Evolutionary conservation across 1,284 basidiomycete genomes (phyloP), one percentile per base, ranked within the genome.

Genomic region (Trametes polyzona): DNA sequence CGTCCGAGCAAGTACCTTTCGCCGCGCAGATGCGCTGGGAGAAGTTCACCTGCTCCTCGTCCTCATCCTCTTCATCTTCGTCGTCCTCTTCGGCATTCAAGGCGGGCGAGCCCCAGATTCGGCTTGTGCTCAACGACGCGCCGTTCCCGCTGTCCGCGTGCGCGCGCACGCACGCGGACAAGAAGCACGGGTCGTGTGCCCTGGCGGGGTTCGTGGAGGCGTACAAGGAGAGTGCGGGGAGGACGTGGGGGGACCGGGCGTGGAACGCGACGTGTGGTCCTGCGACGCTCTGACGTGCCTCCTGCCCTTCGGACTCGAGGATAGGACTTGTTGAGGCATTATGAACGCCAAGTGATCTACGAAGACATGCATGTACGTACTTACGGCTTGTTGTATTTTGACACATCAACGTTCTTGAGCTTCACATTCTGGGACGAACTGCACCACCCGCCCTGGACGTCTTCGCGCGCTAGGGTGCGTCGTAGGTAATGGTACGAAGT

Each of bases 21-120:
- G 76, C 66, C 6, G 75, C 79, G 33, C 72, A 73, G 61, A 80
- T 79, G 79, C 66, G 76, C 40, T 82, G 75, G 76, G 76, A 80
- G 65, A 75, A 68, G 58, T 76, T 80, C 61, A 67, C 65, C 1
- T 82, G 78, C 67, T 42, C 65, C 32, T 63, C 67, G 14, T 74
- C 72, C 65, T n/a, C n/a, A n/a, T n/a, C n/a, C n/a, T n/a, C n/a
- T n/a, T n/a, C n/a, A n/a, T n/a, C n/a, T n/a, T n/a, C n/a, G n/a
- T n/a, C n/a, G n/a, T n/a, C n/a, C n/a, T n/a, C n/a, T n/a, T 72
- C 26, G 17, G 26, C 29, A 11, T 30, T 40, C 17, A 19, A 44
- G 66, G 30, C 30, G 30, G 17, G 48, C 48, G 75, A 55, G 57
- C 72, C 73, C n/a, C 75, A 78, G 65, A 69, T 81, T 37, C 74